Conservation (phyloP, 2,329 filamentous ascomycete species). For the Torrubiellomyces zombiae region DNA sequence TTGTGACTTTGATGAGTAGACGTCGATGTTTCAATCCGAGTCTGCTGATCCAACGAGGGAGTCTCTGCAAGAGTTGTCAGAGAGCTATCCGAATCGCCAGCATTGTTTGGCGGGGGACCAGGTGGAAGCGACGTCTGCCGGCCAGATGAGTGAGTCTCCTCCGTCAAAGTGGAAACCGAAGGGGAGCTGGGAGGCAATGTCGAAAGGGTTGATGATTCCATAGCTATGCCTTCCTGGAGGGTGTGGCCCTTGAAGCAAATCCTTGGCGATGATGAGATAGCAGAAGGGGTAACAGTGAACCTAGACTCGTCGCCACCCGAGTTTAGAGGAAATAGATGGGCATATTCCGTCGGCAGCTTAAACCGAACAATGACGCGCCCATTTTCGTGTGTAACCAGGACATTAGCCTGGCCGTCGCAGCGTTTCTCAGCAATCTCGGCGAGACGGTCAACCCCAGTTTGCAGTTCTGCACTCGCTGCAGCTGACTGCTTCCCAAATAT, state of each 20-base stretch:
- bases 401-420: conserved; percentile 15
- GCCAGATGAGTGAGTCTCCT: too few species aligned
- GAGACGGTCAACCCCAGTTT: conserved; percentile 10
- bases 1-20: too few species aligned
- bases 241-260: conserved; percentile 5
- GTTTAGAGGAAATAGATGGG: conserved; percentile 13
- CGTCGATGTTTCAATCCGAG: too few species aligned
- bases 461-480: conserved; percentile 3
- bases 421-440: conserved; percentile 11
- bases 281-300: conserved; percentile 9
- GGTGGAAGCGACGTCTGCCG: too few species aligned
- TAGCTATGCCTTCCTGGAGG: too few species aligned
- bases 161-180: too few species aligned
- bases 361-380: conserved; percentile 19
- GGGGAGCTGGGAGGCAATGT: too few species aligned
- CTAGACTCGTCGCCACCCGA: conserved; percentile 13
- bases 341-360: conserved; percentile 18
- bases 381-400: conserved; percentile 12
- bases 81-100: too few species aligned
- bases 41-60: too few species aligned
- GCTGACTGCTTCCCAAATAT: conserved; percentile 16
- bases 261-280: conserved; percentile 9
- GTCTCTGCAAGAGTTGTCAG: too few species aligned
- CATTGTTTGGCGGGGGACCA: too few species aligned
- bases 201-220: too few species aligned